phyloP scores from a whole-genome alignment of 2,329 filamentous ascomycete genomes.

The Botryotinia globosa region DNA sequence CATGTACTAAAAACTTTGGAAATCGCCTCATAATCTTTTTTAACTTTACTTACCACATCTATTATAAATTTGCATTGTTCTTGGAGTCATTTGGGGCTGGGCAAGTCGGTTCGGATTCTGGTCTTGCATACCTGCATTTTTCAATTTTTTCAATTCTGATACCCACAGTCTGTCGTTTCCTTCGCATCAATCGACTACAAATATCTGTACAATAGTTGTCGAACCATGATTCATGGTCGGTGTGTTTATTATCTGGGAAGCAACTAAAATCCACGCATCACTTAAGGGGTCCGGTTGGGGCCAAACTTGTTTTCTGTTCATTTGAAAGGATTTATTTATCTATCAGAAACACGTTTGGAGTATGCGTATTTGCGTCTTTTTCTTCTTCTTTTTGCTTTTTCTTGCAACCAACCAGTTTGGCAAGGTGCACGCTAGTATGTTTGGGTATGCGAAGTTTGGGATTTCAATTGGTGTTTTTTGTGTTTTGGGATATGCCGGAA shows the following conservation, averaged over 20 bases:
- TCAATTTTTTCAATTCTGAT: slow-evolving; percentile 18
- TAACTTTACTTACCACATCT: background rate
- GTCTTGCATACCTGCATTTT: slow-evolving; percentile 18
- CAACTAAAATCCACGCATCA: slow-evolving; percentile 2
- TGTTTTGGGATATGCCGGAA: background rate
- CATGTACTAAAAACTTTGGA: background rate
- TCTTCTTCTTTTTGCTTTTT: background rate
- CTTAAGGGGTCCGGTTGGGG: slow-evolving; percentile 5
- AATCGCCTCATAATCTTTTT: slow-evolving; percentile 1
- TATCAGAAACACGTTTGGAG: background rate
- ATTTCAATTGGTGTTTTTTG: background rate
- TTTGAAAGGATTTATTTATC: background rate
- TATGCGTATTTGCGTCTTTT: background rate
- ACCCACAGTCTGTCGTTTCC: slow-evolving; percentile 19
- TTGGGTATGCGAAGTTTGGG: background rate
- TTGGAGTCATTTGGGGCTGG: slow-evolving; percentile 12
- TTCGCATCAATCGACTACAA: slow-evolving; percentile 10
- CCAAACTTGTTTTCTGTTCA: background rate
- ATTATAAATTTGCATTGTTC: slow-evolving; percentile 16
- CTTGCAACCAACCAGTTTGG: background rate
- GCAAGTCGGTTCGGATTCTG: slow-evolving; percentile 3
- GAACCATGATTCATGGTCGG: slow-evolving; percentile 7
- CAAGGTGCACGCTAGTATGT: background rate
- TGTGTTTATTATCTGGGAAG: slow-evolving; percentile 4
- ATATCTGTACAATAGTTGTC: slow-evolving; percentile 16